These are phyloP conservation scores for Blastobotrys aristatus DNA, from an alignment of 1,139 yeast species.

Conservation along the genomic window DNA sequence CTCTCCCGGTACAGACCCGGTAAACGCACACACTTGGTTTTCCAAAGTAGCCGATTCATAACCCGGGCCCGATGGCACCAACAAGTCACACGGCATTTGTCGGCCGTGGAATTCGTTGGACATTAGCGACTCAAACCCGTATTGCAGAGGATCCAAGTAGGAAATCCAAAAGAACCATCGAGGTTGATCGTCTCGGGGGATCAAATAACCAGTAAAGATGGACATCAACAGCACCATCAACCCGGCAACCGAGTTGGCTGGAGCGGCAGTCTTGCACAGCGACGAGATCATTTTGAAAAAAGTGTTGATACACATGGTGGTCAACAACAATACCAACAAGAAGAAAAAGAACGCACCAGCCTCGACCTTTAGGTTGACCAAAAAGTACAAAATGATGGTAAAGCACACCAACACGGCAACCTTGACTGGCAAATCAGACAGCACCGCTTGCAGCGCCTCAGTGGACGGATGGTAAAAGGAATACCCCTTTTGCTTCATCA, in stretches of 20 bases:
- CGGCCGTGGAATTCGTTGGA: conserved; percentile 54
- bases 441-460: conserved; percentile 56
- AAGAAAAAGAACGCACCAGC: conserved; percentile 63
- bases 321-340: conserved; percentile 45
- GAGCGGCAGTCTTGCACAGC: conserved; percentile 48
- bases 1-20: conserved; percentile 46
- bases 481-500: conserved; percentile 57
- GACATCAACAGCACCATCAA: conserved; percentile 48
- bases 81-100: conserved; percentile 43
- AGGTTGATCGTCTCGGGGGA: conserved; percentile 50
- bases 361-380: conserved; percentile 50
- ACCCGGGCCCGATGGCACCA: conserved; percentile 49
- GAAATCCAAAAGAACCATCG: conserved; percentile 58
- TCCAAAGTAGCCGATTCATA: conserved; percentile 40
- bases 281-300: conserved; percentile 60
- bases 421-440: conserved; percentile 57
- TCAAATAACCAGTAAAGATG: conserved; percentile 56
- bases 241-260: conserved; percentile 61
- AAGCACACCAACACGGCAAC: conserved; percentile 42
- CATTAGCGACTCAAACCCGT: conserved; percentile 52
- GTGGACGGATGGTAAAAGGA: conserved; percentile 64
- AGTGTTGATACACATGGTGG: conserved; percentile 49
- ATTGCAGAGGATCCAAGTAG: conserved; percentile 53
- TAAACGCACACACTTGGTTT: conserved; percentile 45
- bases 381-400: conserved; percentile 50